These are phyloP conservation scores for Combretum micranthum DNA, from an alignment of 345 rosid species.

Conservation along the genomic window DNA sequence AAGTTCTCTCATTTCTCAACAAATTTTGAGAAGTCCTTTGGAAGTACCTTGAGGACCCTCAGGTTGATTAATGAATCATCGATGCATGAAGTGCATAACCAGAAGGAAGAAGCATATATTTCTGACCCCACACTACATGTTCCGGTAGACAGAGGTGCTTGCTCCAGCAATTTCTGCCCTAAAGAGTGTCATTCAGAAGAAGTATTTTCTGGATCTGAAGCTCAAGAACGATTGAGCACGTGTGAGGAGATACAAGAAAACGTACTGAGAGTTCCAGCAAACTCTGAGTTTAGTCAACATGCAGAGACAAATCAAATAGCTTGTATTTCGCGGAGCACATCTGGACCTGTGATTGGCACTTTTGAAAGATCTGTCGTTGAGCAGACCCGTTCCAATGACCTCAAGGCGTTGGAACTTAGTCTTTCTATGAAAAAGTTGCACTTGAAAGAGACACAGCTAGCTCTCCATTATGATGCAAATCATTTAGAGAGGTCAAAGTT, in stretches of 20 bases:
- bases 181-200: conserved; percentile 25
- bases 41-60: conserved; percentile 78
- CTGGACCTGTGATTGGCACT: conserved; percentile 20
- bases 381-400: conserved; percentile 70
- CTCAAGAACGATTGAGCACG: conserved; percentile 14
- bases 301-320: conserved; percentile 28
- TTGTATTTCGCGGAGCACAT: conserved; percentile 24
- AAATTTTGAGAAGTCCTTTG: conserved; percentile 79
- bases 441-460: conserved; percentile 46
- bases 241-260: conserved; percentile 32
- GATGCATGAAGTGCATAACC: conserved; percentile 13
- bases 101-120: conserved; percentile 17
- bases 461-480: conserved; percentile 48
- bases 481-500: conserved; percentile 53
- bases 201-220: conserved; percentile 19
- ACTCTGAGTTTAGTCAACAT: conserved; percentile 31
- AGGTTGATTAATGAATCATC: conserved; percentile 52
- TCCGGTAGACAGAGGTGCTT: conserved; percentile 4
- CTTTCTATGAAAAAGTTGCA: conserved; percentile 40
- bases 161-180: conserved; percentile 11
- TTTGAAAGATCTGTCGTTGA: conserved; percentile 49
- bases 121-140: conserved; percentile 8
- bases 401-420: conserved; percentile 52
- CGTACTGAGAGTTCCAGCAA: conserved; percentile 13
- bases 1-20: conserved; percentile 50